Percentiles rank a stretch among this genome's conserved stretches.
Evolutionary conservation across 352 stramenopile species (phyloP).

Genomic region (Peronospora belbahrii): DNA sequence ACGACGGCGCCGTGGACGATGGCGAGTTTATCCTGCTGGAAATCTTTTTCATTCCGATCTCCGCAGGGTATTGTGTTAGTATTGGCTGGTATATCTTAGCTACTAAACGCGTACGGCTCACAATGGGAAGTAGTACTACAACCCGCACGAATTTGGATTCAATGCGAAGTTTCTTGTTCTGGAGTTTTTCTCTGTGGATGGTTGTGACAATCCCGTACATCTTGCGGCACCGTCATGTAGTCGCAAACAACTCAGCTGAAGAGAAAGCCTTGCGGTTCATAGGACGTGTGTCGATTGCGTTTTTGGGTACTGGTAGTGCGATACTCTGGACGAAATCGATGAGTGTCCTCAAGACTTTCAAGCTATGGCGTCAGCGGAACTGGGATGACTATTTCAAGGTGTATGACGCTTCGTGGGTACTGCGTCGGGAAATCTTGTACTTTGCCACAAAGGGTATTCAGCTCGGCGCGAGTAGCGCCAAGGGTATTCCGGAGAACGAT

Average conservation of each 20-base stretch:
- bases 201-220: conserved; percentile 62
- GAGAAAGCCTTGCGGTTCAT: conserved; percentile 64
- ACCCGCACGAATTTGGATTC: conserved; percentile 67
- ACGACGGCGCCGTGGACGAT: conserved; percentile 27
- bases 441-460: conserved; percentile 80
- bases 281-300: conserved; percentile 52
- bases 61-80: conserved; percentile 54
- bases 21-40: conserved; percentile 51
- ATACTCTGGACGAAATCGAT: conserved; percentile 68
- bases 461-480: conserved; percentile 32
- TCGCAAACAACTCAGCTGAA: conserved; percentile 37
- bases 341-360: conserved; percentile 50
- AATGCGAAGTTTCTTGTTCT: conserved; percentile 71
- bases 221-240: conserved; percentile 47
- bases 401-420: conserved; percentile 78
- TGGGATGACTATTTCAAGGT: conserved; percentile 85
- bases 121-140: conserved; percentile 33
- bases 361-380: conserved; percentile 67
- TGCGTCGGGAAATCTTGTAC: conserved; percentile 76
- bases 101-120: conserved; percentile 62
- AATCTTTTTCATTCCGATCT: conserved; percentile 56
- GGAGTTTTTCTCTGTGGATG: conserved; percentile 64
- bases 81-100: conserved; percentile 66
- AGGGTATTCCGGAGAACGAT: conserved; percentile 28
- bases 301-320: conserved; percentile 57